phyloP scores from a whole-genome alignment of 129 eudicot species.

The Chrysanthemum makinoi region DNA sequence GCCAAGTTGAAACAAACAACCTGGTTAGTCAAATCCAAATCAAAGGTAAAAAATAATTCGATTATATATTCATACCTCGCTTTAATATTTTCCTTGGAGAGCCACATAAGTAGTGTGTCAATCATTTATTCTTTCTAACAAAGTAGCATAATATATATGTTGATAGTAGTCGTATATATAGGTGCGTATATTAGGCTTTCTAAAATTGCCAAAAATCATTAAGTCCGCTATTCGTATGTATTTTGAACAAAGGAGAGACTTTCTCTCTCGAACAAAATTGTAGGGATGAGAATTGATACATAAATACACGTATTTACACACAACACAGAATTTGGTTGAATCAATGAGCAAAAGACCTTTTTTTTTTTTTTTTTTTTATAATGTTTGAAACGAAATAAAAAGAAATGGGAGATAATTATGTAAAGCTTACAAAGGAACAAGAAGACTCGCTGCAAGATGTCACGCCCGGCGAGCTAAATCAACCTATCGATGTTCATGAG shows the following conservation, averaged over 20 bases:
- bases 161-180: no score
- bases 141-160: no score
- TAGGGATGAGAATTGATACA: conserved; percentile 15
- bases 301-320: conserved; percentile 21
- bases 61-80: no score
- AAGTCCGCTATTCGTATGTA: background rate
- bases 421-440: conserved; percentile 65
- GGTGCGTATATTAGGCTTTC: no score
- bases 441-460: conserved; percentile 52
- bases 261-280: conserved; percentile 24
- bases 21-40: no score
- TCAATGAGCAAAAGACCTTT: conserved; percentile 8
- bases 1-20: no score
- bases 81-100: no score
- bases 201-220: no score
- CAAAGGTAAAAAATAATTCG: no score
- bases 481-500: conserved; percentile 65
- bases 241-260: conserved; percentile 10
- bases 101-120: no score
- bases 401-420: conserved; percentile 66
- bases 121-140: no score
- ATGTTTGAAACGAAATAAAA: conserved; percentile 20
- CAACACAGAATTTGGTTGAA: conserved; percentile 18
- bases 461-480: conserved; percentile 88
- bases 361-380: background rate